Base-by-base conservation (phyloP, 2,329 filamentous ascomycete genomes). In the Dryadomyces sulphureus region DNA sequence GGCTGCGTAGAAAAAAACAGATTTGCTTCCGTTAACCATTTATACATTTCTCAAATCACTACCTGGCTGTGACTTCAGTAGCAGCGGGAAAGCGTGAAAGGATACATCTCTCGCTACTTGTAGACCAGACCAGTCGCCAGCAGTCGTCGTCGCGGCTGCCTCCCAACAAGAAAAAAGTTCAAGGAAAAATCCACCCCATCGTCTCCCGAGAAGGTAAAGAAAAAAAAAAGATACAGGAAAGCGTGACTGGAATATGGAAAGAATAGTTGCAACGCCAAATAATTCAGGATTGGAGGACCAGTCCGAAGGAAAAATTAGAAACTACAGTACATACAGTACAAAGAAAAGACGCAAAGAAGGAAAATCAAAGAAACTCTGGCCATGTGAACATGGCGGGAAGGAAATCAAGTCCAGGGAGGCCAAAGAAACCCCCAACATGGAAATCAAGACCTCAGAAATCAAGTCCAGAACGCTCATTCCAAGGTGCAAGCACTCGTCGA, bases 231-330 rank as follows among this genome's bases (percentile, higher is more conserved):
- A 41, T 27, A 42, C 27, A 34, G 35, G 30, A 19, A 45, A 25
- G 36, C 20, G 6, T 16, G 32, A 42, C 48, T 45, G 45, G 38
- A 44, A 44, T 14, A 41, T 12, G 17, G 11, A 41, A 24, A 40
- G 30, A 36, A 42, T 42, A 52, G 50, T 45, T 47, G 45, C 34
- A 52, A 52, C 50, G 50, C 50, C 50, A 47, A 19, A 17, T 38
- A 41, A 25, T 34, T 45, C 19, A 35, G 43, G 40, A 32, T 38
- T 30, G 38, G 22, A 38, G 35, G 11, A 24, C 19, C 41, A 40
- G 39, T 44, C 22, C 20, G 27, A 43, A 41, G 40, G 7, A 44
- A 32, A 34, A 17, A 25, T 21, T 32, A 42, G 36, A 32, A 45
- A n/a, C 34, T 17, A 21, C 20, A 41, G 17, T 21, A 21, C 7